Evolutionary conservation across 2,329 filamentous ascomycete species (phyloP).

Genomic region (Aspergillus sp.): DNA sequence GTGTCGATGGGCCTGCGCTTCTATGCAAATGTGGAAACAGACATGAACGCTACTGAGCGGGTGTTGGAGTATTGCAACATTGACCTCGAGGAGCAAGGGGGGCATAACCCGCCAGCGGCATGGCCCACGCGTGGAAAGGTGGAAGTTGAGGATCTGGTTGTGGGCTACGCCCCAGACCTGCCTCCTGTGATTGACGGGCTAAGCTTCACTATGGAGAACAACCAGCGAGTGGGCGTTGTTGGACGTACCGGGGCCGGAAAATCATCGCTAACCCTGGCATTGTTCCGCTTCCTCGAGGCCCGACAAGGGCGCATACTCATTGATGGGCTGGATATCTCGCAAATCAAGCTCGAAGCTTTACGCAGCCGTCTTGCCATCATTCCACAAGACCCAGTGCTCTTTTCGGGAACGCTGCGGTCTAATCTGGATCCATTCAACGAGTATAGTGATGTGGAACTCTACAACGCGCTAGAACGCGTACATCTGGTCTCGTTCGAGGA

Average conservation of each 20-base stretch:
- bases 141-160: constrained; percentile 71
- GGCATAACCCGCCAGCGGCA: constrained; percentile 63
- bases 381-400: constrained; percentile 78
- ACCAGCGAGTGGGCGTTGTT: constrained; percentile 31
- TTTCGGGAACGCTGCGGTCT: constrained; percentile 73
- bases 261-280: constrained; percentile 27
- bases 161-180: constrained; percentile 70
- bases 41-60: constrained; percentile 77
- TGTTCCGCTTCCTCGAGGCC: constrained; percentile 28
- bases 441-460: constrained; percentile 67
- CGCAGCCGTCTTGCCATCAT: constrained; percentile 75
- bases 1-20: constrained; percentile 69
- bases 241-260: constrained; percentile 34
- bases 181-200: constrained; percentile 41
- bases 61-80: constrained; percentile 74
- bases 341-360: constrained; percentile 53
- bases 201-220: constrained; percentile 24
- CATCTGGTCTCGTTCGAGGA: constrained; percentile 60
- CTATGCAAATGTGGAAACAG: constrained; percentile 71
- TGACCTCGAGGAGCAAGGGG: constrained; percentile 66
- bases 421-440: constrained; percentile 77
- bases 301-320: constrained; percentile 22
- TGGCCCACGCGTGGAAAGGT: constrained; percentile 76
- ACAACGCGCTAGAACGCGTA: constrained; percentile 69
- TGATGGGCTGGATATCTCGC: constrained; percentile 51